Percentiles rank a stretch among this genome's conserved stretches.
Evolutionary conservation across 192 early-diverging fungal genomes (phyloP).

Genomic region (Umbelopsis sp.): DNA sequence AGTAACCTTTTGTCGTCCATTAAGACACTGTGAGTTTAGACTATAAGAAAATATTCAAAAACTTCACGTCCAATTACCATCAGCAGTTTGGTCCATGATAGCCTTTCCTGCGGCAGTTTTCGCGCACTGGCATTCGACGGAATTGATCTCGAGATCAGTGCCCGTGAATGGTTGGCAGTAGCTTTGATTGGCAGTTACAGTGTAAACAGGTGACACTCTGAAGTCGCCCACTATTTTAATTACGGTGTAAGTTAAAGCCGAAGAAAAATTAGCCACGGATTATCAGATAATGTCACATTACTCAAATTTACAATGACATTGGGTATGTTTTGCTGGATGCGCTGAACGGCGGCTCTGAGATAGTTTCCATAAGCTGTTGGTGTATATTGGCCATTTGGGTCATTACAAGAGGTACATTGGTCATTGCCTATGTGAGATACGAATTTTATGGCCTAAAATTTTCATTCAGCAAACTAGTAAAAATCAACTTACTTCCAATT

Average conservation of each 20-base stretch:
- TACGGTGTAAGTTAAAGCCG: not conserved
- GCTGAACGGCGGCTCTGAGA: slow-evolving; percentile 19
- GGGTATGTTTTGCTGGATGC: slow-evolving; percentile 20
- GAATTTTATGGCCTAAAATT: not conserved
- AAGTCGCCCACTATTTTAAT: slow-evolving; percentile 27
- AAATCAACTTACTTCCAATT: slow-evolving; percentile 21
- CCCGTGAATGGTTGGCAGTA: slow-evolving; percentile 21
- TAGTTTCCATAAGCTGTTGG: slow-evolving; percentile 12
- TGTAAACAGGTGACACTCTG: slow-evolving; percentile 22
- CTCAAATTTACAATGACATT: slow-evolving; percentile 20
- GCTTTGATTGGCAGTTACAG: slow-evolving; percentile 9
- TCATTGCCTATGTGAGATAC: slow-evolving; percentile 17
- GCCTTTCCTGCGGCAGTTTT: not conserved
- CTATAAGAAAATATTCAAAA: too few species aligned
- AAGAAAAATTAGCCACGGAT: not conserved
- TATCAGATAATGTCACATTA: not conserved
- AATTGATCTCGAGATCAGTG: slow-evolving; percentile 1
- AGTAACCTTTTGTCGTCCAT: not conserved
- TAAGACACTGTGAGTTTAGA: not conserved
- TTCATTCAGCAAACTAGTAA: not conserved
- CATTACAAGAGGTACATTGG: slow-evolving; percentile 9
- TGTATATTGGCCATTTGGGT: not conserved
- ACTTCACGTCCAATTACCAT: not conserved
- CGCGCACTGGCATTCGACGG: slow-evolving; percentile 16
- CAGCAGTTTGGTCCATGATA: slow-evolving; percentile 23